These are phyloP conservation scores for Albifimbria verrucaria DNA, from an alignment of 2,329 filamentous ascomycete species.

Conservation along the genomic window DNA sequence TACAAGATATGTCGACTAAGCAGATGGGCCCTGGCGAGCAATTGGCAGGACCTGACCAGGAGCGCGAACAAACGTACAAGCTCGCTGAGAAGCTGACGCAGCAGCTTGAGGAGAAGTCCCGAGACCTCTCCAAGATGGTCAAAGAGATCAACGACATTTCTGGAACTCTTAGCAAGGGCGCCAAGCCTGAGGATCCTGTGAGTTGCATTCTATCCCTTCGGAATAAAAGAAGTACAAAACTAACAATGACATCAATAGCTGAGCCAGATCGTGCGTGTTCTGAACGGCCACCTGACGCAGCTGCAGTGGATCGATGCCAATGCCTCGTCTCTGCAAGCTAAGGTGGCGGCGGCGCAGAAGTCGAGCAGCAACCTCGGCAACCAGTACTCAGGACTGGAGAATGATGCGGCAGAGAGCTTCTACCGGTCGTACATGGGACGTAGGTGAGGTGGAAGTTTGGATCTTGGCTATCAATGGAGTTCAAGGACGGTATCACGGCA, in stretches of 20 bases:
- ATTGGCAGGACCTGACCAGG: conserved; percentile 85
- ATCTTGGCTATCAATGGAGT: background rate
- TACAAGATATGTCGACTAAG: conserved; percentile 82
- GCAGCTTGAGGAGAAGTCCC: conserved; percentile 88
- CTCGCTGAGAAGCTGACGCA: conserved; percentile 90
- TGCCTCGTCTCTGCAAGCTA: conserved; percentile 74
- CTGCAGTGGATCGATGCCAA: conserved; percentile 92
- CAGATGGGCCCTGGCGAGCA: conserved; percentile 74
- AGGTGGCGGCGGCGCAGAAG: conserved; percentile 80
- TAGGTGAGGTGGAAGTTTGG: conserved; percentile 39
- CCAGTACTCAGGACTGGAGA: conserved; percentile 58
- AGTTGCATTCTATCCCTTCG: conserved; percentile 33
- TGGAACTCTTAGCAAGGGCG: conserved; percentile 82
- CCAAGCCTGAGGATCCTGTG: conserved; percentile 84
- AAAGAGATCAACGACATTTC: conserved; percentile 96
- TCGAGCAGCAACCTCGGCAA: conserved; percentile 61
- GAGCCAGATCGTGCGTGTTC: conserved; percentile 90
- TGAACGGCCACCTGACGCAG: conserved; percentile 89
- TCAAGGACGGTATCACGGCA: background rate
- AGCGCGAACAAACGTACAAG: conserved; percentile 95
- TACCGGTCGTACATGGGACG: conserved; percentile 83
- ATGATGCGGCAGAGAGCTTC: conserved; percentile 80
- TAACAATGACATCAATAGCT: conserved; percentile 51
- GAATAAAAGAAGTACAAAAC: conserved; percentile 9
- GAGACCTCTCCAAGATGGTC: conserved; percentile 92